Base-by-base conservation (phyloP, 2,329 filamentous ascomycete species). In the Talaromyces sp. region DNA sequence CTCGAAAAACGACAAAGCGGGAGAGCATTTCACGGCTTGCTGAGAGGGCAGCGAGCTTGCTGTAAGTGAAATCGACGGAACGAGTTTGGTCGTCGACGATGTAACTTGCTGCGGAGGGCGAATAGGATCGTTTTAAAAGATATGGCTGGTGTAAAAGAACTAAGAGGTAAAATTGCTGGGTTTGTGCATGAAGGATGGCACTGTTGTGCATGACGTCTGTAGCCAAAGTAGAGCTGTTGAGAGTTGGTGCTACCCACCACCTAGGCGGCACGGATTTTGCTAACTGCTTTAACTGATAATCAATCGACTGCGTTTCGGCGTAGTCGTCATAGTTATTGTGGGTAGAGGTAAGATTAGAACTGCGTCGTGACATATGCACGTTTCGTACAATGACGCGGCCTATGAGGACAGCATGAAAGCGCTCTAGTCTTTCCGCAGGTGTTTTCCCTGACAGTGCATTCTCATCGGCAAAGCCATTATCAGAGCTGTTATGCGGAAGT, bases 401-500 rank as follows among this genome's bases (percentile, higher is more conserved):
- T 7, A 64, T 59, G 25, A 67, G 25, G 5, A 55, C 19, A 17
- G 63, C 57, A 42, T 68, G 65, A 4, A 63, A 57, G 9, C 64
- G 63, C 11, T 65, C 64, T 27, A 68, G 32, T 25, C 11, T 61
- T 33, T 68, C 59, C 1, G 51, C 47, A 2, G 62, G 55, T 9
- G 30, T 52, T 11, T 51, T 60, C 3, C 25, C 49, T 5, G 32
- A 25, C 33, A 64, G 54, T 32, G 44, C 3, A 11, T 15, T 15
- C 33, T 64, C 44, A 19, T 42, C 36, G n/a, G 55, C 53, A 27
- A 62, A 61, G 22, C 7, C 27, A 15, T 60, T n/a, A 10, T 72
- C 70, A 2, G 69, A 64, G 10, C 73, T 67, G 8, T 71, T 72
- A 39, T 71, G 73, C 7, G 82, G 82, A 6, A 84, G 72, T 8